phyloP scores from a whole-genome alignment of 1,139 yeast genomes.

The Suhomyces panamericanus region DNA sequence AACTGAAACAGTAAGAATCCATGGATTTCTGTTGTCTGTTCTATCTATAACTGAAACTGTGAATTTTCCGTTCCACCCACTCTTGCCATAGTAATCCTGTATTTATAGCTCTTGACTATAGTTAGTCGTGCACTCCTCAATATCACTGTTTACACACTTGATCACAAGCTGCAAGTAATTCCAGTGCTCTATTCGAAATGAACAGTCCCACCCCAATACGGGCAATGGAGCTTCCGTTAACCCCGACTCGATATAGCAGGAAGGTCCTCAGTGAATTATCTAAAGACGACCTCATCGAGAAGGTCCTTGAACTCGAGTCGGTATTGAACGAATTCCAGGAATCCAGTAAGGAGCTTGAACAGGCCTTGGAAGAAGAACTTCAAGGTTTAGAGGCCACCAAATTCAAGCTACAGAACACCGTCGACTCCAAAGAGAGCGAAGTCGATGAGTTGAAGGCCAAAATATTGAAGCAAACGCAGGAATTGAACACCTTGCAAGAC shows the following conservation, averaged over 20 bases:
- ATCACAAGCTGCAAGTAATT: neutral
- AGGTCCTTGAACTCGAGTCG: slow-evolving; percentile 37
- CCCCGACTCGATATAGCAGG: slow-evolving; percentile 16
- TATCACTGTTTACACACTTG: neutral
- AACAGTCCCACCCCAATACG: slow-evolving; percentile 15
- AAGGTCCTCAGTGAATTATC: slow-evolving; percentile 20
- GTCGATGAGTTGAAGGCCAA: slow-evolving; percentile 17
- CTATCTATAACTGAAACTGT: too few relatives aligned
- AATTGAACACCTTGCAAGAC: slow-evolving; percentile 27
- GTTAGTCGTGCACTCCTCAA: neutral
- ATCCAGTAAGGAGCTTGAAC: slow-evolving; percentile 45
- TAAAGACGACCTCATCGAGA: slow-evolving; percentile 30
- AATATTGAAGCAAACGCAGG: slow-evolving; percentile 20
- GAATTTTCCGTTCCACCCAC: too few relatives aligned
- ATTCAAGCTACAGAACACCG: slow-evolving; percentile 17
- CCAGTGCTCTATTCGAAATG: slow-evolving; percentile 2
- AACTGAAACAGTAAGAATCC: too few relatives aligned
- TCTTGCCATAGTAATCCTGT: too few relatives aligned
- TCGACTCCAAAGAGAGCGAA: slow-evolving; percentile 19
- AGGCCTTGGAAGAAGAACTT: slow-evolving; percentile 46
- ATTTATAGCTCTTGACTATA: neutral
- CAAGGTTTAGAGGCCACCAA: slow-evolving; percentile 34
- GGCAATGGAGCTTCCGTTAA: slow-evolving; percentile 11
- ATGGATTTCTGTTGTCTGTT: too few relatives aligned
- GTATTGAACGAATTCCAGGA: slow-evolving; percentile 45